Evolutionary conservation across 2,329 filamentous ascomycete species (phyloP).

Genomic region (Beauveria sp.): DNA sequence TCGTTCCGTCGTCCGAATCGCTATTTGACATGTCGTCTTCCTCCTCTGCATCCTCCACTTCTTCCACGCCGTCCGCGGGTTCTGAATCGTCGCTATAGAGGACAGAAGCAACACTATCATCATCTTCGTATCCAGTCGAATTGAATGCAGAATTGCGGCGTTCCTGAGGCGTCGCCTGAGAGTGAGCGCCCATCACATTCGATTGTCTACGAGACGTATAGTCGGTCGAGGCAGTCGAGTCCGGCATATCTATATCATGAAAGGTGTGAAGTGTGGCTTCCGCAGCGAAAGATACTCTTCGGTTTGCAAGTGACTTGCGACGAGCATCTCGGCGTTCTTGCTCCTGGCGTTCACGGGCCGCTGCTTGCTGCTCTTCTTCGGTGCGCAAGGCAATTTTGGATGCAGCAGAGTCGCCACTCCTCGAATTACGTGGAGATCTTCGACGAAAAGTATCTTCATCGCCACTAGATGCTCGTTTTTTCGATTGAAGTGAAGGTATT

Average conservation of each 20-base stretch:
- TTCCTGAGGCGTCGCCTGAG: neutral
- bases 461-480: slow-evolving; percentile 4
- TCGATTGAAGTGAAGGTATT: slow-evolving; percentile 55
- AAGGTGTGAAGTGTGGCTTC: slow-evolving; percentile 97
- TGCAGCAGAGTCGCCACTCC: slow-evolving; percentile 21
- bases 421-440: slow-evolving; percentile 13
- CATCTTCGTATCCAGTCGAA: slow-evolving; percentile 43
- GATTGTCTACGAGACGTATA: slow-evolving; percentile 64
- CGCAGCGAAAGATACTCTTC: slow-evolving; percentile 92
- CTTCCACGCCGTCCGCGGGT: slow-evolving; percentile 45
- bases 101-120: slow-evolving; percentile 66
- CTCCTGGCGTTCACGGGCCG: slow-evolving; percentile 62
- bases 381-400: slow-evolving; percentile 59
- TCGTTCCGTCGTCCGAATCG: slow-evolving; percentile 67
- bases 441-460: slow-evolving; percentile 8
- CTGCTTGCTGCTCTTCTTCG: slow-evolving; percentile 63
- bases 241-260: slow-evolving; percentile 84
- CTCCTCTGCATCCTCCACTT: slow-evolving; percentile 46
- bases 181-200: slow-evolving; percentile 31
- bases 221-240: slow-evolving; percentile 75
- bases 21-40: slow-evolving; percentile 34
- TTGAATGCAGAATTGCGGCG: slow-evolving; percentile 19
- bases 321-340: slow-evolving; percentile 76
- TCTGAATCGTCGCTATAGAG: slow-evolving; percentile 65
- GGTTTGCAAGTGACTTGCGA: slow-evolving; percentile 85